Conservation (phyloP, 2,329 filamentous ascomycete species). For the Ophiostoma australiae region DNA sequence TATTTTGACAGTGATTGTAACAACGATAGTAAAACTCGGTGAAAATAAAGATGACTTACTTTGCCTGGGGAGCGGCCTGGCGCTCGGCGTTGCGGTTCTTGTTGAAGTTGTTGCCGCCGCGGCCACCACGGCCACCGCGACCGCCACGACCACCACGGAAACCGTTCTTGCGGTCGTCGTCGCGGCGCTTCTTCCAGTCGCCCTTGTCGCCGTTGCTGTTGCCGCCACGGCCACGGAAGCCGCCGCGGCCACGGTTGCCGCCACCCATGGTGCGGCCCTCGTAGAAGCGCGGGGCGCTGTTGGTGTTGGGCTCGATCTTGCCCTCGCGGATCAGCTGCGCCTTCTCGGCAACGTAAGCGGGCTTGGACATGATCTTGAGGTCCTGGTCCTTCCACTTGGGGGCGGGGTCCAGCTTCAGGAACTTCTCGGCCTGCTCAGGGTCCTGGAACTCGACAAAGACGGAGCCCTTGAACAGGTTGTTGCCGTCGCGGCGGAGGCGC, state of each 20-base stretch:
- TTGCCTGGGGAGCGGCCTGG: slow-evolving; percentile 3
- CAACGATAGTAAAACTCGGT: slow-evolving; percentile 20
- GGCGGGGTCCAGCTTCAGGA: slow-evolving; percentile 72
- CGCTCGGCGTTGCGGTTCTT: slow-evolving; percentile 33
- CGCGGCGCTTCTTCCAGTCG: slow-evolving; percentile 61
- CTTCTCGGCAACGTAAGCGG: slow-evolving; percentile 78
- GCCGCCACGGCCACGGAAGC: slow-evolving; percentile 36
- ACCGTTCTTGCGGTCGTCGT: slow-evolving; percentile 57
- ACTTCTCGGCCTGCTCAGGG: slow-evolving; percentile 72
- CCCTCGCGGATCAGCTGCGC: slow-evolving; percentile 65
- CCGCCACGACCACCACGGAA: slow-evolving; percentile 45
- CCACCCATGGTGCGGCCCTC: slow-evolving; percentile 42
- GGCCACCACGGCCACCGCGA: slow-evolving; percentile 38
- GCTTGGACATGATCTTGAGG: slow-evolving; percentile 80
- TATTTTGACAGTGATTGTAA: too few relatives aligned
- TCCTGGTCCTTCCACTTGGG: slow-evolving; percentile 80
- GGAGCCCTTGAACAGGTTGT: slow-evolving; percentile 85
- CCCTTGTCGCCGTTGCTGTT: slow-evolving; percentile 39
- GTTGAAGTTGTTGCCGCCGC: slow-evolving; percentile 35
- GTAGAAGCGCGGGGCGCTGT: slow-evolving; percentile 43
- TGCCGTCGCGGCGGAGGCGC: slow-evolving; percentile 72
- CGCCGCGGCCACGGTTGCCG: slow-evolving; percentile 33
- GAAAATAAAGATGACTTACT: not conserved
- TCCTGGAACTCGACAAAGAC: slow-evolving; percentile 89
- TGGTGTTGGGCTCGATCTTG: slow-evolving; percentile 56